Conservation (phyloP, 2,329 filamentous ascomycete genomes). For the Aspergillus ochraceus region DNA sequence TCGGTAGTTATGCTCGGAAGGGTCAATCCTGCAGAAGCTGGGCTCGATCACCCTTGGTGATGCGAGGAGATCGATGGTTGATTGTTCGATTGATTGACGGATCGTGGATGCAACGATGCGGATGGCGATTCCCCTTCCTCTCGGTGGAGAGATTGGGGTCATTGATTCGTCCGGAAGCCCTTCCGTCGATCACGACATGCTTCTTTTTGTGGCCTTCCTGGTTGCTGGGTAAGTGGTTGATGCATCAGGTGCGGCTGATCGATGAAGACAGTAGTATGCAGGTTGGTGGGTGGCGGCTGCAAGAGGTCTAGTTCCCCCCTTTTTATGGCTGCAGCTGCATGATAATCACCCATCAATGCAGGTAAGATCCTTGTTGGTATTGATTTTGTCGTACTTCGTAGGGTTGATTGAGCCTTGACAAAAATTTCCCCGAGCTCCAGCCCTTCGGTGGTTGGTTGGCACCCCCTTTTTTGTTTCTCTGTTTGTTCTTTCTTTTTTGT, state of each 20-base stretch:
- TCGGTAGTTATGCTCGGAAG: neutral
- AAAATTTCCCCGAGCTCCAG: neutral
- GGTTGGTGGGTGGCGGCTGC: neutral
- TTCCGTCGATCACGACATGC: neutral
- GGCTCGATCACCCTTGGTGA: neutral
- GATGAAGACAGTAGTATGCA: neutral
- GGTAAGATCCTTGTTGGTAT: neutral
- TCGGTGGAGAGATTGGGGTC: neutral
- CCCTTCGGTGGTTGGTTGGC: neutral
- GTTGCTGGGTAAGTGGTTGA: neutral
- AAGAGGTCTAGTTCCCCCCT: neutral
- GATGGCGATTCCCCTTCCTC: neutral
- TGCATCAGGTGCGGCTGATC: neutral
- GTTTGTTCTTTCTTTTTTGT: neutral
- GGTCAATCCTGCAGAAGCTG: neutral
- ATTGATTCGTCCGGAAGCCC: neutral
- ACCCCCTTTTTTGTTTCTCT: neutral
- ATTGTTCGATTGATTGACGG: neutral
- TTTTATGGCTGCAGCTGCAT: neutral
- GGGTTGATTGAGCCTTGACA: neutral
- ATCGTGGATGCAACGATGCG: neutral
- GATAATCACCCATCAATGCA: neutral
- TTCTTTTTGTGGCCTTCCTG: neutral
- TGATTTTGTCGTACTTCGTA: neutral
- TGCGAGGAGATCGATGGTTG: neutral